Base-by-base conservation (phyloP, 1,139 yeast species). In the Suhomyces coccinellae region DNA sequence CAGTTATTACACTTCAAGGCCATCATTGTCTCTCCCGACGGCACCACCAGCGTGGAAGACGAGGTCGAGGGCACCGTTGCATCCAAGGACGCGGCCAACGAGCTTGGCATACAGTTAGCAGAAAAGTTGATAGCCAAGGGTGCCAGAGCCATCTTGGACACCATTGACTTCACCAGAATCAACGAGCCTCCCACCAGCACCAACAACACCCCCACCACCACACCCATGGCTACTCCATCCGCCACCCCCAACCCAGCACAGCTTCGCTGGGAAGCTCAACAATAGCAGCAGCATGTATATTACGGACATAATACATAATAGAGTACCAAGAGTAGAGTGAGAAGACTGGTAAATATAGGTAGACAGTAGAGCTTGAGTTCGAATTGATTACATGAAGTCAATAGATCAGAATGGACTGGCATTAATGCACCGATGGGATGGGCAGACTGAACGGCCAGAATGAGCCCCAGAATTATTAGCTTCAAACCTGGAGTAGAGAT, bases 21-120 rank as follows among this genome's bases (percentile, higher is more conserved):
- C 6, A 77, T 87, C 37, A 95, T 93, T 26, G 88, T 91, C 17
- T 80, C 87, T 50, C 93, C 93, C 7, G 96, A 91, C 62, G 99
- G 99, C 15, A 65, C 67, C 3, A 71, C 79, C 50, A 73, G 71
- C 38, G 90, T 90, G 15, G 88, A 86, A 58, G 83, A 73, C 47
- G 69, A 68, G 40, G 62, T 72, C 20, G 56, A 50, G 16, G 77
- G 67, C 2, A 56, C 51, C n/a, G 69, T 73, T 7, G 41, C 40
- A 11, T 64, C 68, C 33, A 73, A 75, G 50, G 70, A 70, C 31
- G 96, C 89, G 53, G 89, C 97, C 14, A 84, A 80, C 51, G 65
- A 61, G 33, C 77, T 88, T 36, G 99, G 99, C 45, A 70, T 73
- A 43, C 69, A 72, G 45, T 73, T 93, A 53, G 98, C 97, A 22